A percentile compares a stretch with the other conserved stretches of the same genome.
Conservation (phyloP, 2,329 filamentous ascomycete species). For the Capronia epimyces region DNA sequence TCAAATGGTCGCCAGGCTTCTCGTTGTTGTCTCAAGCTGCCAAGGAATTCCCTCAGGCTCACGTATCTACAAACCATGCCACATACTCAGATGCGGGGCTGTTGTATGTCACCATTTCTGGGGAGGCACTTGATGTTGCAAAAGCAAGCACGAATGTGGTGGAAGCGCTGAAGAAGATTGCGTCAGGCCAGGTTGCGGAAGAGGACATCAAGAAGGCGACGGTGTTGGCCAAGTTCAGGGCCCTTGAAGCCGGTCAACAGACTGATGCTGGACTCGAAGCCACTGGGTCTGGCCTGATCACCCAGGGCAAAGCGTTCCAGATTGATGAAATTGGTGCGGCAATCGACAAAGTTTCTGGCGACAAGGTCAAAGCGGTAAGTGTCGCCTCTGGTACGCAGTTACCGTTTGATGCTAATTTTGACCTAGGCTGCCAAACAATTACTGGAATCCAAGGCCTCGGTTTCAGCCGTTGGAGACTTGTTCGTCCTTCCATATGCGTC, state of each 20-base stretch:
- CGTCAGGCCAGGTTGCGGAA: constrained; percentile 66
- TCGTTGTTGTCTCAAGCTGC: constrained; percentile 79
- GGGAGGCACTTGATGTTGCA: constrained; percentile 66
- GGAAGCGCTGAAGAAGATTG: constrained; percentile 74
- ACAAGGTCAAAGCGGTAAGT: constrained; percentile 75
- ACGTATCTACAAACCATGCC: constrained; percentile 68
- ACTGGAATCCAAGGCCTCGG: constrained; percentile 80
- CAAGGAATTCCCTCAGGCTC: constrained; percentile 59
- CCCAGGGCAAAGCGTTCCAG: constrained; percentile 76
- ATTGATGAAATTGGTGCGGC: constrained; percentile 72
- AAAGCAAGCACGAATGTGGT: constrained; percentile 70
- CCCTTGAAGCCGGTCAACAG: constrained; percentile 74
- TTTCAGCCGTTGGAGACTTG: constrained; percentile 86
- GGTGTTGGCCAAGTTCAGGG: constrained; percentile 87
- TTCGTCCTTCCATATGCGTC: constrained; percentile 85
- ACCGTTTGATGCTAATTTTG: constrained; percentile 3
- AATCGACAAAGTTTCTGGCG: constrained; percentile 73
- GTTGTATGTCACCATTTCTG: constrained; percentile 73
- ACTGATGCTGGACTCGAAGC: constrained; percentile 71
- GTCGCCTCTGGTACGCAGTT: not conserved
- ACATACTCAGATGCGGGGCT: constrained; percentile 94
- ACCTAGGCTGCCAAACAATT: constrained; percentile 77
- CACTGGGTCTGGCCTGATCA: constrained; percentile 77
- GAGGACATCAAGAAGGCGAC: constrained; percentile 90
- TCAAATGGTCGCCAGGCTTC: constrained; percentile 96